Evolutionary conservation across 768 basidiomycete genomes (phyloP).

Genomic region (Pleurotus djamor): DNA sequence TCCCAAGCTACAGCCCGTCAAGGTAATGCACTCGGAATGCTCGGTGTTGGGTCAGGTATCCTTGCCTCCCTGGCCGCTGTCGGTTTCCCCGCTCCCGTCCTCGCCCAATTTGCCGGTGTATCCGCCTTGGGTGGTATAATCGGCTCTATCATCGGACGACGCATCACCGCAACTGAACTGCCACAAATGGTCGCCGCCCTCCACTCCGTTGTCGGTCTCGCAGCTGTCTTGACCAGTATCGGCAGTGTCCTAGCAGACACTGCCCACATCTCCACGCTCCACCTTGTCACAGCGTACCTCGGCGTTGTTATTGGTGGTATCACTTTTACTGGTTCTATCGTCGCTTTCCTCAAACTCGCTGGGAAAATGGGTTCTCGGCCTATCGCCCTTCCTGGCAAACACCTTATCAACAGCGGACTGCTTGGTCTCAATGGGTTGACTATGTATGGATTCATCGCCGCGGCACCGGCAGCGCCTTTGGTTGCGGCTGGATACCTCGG

Average conservation of each 20-base stretch:
- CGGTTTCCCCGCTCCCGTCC: constrained; percentile 72
- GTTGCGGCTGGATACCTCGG: constrained; percentile 79
- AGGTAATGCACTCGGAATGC: constrained; percentile 86
- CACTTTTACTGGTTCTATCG: constrained; percentile 88
- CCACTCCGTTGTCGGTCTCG: constrained; percentile 88
- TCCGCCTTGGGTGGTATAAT: constrained; percentile 70
- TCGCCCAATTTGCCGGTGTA: constrained; percentile 77
- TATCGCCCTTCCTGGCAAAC: constrained; percentile 71
- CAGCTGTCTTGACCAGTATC: constrained; percentile 85
- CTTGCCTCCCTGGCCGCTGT: constrained; percentile 80
- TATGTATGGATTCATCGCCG: constrained; percentile 75
- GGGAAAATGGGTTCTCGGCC: constrained; percentile 79
- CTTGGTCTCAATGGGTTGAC: constrained; percentile 68
- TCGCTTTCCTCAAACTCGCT: constrained; percentile 87
- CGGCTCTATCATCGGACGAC: constrained; percentile 74
- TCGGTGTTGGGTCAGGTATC: constrained; percentile 82
- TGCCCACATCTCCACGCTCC: constrained; percentile 67
- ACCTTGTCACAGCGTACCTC: constrained; percentile 83
- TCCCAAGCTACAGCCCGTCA: constrained; percentile 83
- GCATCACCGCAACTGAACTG: constrained; percentile 85
- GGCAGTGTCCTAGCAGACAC: constrained; percentile 76
- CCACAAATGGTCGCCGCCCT: constrained; percentile 81
- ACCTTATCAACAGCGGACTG: constrained; percentile 71
- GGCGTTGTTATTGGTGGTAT: constrained; percentile 85
- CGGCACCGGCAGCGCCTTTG: constrained; percentile 66